Base-by-base conservation (phyloP, 352 stramenopile genomes). In the Pythium sukuiense region DNA sequence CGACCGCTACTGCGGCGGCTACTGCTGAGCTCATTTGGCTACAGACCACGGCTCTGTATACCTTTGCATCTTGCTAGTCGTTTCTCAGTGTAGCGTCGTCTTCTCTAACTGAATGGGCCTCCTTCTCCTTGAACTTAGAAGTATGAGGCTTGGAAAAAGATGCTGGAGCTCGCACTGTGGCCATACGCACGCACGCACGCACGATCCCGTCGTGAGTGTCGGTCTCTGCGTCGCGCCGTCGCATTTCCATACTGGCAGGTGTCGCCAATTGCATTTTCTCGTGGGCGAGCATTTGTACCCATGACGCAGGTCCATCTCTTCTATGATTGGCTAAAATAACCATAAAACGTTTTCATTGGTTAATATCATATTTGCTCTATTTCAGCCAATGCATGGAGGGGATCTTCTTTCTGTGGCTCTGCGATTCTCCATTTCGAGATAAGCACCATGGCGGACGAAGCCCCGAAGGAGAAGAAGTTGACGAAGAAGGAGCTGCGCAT, bases 401-500 rank as follows among this genome's bases (percentile, higher is more conserved):
- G 57, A 69, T 65, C 67, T 60, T 69, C 41, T 71, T 74, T 70
- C 67, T 71, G 67, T 74, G 67, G 67, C 62, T 62, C 33, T 48
- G 30, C 29, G 45, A 53, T 55, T 50, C 27, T 61, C 32, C 49
- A 46, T 58, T 61, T 54, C 54, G 57, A 54, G 46, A 69, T 56
- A 33, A 55, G 50, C 52, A 72, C 61, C 57, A 74, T 75, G 73
- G 73, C 63, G 16, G 66, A 73, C 73, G 65, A 67, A 37, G 77
- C 74, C 54, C 81, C 80, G 26, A 92, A 83, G 71, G 75, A 81
- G 65, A 87, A 95, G 80, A 92, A 95, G 70, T 75, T 95, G 45
- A 95, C 87, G 13, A 95, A 95, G 82, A 95, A 95, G 81, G 87
- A 95, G 72, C 77, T 95, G 73, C 87, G 87, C 76, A 91, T 94